Conservation (phyloP, 192 early-diverging fungal genomes). For the Rhizoclosmatium sp. region DNA sequence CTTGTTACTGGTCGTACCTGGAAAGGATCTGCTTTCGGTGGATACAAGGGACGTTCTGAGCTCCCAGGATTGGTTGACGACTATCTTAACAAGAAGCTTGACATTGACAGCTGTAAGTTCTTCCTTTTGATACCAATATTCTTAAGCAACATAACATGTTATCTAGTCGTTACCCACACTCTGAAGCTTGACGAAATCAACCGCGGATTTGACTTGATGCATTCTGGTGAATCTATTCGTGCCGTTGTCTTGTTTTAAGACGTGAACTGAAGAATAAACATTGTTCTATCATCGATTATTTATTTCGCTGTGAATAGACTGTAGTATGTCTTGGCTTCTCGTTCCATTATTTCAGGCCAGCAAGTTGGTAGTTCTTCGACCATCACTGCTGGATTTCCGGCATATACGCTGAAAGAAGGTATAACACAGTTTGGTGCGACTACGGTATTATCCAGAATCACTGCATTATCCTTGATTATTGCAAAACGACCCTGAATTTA, state of each 20-base stretch:
- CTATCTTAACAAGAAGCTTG: constrained; percentile 83
- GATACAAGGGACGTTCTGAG: constrained; percentile 93
- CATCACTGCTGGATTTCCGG: constrained; percentile 79
- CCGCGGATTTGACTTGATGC: constrained; percentile 93
- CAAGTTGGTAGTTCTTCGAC: constrained; percentile 90
- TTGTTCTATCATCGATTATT: constrained; percentile 65
- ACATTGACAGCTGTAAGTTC: constrained; percentile 84
- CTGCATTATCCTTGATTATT: constrained; percentile 93
- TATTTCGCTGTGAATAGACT: constrained; percentile 31
- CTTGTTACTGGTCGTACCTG: constrained; percentile 93
- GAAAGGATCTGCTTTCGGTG: constrained; percentile 97
- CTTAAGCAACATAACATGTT: neutral
- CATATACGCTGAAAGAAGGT: constrained; percentile 90
- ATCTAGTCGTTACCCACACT: constrained; percentile 76
- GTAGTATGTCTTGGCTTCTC: constrained; percentile 54
- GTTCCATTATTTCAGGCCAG: constrained; percentile 81
- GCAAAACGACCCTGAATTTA: constrained; percentile 81
- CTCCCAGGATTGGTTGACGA: constrained; percentile 86
- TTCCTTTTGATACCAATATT: neutral
- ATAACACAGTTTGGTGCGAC: constrained; percentile 91
- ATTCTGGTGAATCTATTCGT: constrained; percentile 62
- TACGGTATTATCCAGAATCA: constrained; percentile 90
- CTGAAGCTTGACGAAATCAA: constrained; percentile 86
- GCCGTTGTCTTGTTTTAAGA: constrained; percentile 44
- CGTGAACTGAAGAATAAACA: constrained; percentile 6